Evolutionary conservation across 2,329 filamentous ascomycete genomes (phyloP).

Genomic region (Magnaporthales sp.): DNA sequence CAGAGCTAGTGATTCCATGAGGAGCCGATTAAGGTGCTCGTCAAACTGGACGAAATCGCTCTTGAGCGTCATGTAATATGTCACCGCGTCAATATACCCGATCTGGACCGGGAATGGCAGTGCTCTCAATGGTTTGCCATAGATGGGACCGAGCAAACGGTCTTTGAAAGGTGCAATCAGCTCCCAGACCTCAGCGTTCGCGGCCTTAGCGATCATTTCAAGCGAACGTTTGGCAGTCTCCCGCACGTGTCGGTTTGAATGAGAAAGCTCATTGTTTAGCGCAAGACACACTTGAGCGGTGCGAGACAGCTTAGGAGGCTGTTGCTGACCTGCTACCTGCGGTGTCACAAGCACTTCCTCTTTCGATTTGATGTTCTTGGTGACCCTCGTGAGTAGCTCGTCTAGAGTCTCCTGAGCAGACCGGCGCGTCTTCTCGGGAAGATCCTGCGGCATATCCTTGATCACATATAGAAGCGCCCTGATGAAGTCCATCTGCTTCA

Average conservation of each 20-base stretch:
- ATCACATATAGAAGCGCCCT: constrained; percentile 93
- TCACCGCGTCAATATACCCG: constrained; percentile 95
- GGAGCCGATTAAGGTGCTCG: constrained; percentile 77
- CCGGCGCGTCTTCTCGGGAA: constrained; percentile 80
- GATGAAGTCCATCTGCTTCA: constrained; percentile 80
- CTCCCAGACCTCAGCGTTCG: constrained; percentile 75
- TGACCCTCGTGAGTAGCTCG: constrained; percentile 68
- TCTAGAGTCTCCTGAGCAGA: constrained; percentile 79
- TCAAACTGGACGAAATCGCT: constrained; percentile 87
- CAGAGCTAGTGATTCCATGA: constrained; percentile 88
- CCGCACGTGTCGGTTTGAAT: constrained; percentile 93
- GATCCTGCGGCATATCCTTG: constrained; percentile 93
- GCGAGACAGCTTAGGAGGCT: constrained; percentile 38
- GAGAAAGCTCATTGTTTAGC: constrained; percentile 80
- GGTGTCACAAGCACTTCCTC: constrained; percentile 53
- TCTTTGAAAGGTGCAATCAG: constrained; percentile 86
- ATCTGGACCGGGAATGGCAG: constrained; percentile 94
- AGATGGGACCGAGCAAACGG: constrained; percentile 81
- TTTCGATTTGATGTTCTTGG: constrained; percentile 62
- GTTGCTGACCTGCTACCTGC: constrained; percentile 33
- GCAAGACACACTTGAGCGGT: constrained; percentile 73
- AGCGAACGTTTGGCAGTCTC: constrained; percentile 78
- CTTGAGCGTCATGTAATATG: constrained; percentile 85
- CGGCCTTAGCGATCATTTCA: constrained; percentile 69
- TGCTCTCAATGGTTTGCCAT: constrained; percentile 86